Conservation (phyloP, 805 yeast genomes). For the Kluyveromyces wickerhamii region DNA sequence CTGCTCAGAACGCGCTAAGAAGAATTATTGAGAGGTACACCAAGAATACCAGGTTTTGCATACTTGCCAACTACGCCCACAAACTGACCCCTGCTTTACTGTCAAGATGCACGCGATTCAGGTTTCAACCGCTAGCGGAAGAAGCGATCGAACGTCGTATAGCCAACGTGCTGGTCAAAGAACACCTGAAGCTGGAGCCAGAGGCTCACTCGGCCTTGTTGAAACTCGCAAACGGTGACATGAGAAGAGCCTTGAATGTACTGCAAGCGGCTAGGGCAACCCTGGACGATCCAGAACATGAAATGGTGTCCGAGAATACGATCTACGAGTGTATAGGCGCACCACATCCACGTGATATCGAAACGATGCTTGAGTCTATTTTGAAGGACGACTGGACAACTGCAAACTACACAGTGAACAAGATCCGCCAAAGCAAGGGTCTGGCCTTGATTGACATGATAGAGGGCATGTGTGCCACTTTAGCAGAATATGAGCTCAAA, state of each 20-base stretch:
- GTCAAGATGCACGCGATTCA: constrained; percentile 90
- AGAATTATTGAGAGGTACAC: constrained; percentile 84
- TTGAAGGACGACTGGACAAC: constrained; percentile 85
- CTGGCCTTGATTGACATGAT: constrained; percentile 83
- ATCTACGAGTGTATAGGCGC: constrained; percentile 94
- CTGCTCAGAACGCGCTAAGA: constrained; percentile 76
- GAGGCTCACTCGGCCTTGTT: constrained; percentile 63
- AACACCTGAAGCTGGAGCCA: constrained; percentile 47
- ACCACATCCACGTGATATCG: constrained; percentile 83
- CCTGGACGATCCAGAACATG: constrained; percentile 37
- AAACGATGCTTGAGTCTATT: constrained; percentile 64
- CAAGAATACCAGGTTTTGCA: constrained; percentile 90
- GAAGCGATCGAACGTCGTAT: constrained; percentile 64
- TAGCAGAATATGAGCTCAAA: constrained; percentile 61
- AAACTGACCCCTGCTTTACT: constrained; percentile 90
- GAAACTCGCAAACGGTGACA: constrained; percentile 81
- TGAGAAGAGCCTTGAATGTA: constrained; percentile 91
- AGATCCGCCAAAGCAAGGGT: constrained; percentile 65
- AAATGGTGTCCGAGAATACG: constrained; percentile 60
- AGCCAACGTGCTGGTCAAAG: constrained; percentile 59
- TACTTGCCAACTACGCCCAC: constrained; percentile 92
- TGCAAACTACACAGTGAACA: constrained; percentile 57
- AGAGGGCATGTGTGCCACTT: constrained; percentile 62
- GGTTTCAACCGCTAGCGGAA: constrained; percentile 74
- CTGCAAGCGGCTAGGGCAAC: constrained; percentile 91